These are phyloP conservation scores for Zymoseptoria crescenta DNA, from an alignment of 2,329 filamentous ascomycete species.

Conservation along the genomic window DNA sequence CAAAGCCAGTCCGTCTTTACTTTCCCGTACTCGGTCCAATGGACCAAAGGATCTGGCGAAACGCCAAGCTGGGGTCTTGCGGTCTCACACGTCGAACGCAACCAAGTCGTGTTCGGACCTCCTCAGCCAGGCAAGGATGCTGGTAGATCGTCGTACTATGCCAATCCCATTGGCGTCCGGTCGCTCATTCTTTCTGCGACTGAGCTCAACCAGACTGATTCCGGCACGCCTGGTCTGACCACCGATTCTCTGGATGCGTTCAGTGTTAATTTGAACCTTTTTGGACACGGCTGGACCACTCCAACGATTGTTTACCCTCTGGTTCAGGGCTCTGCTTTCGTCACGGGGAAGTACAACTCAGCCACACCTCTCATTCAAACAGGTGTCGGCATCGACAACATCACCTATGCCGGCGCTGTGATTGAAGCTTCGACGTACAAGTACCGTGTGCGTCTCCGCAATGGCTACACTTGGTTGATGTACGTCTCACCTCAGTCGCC, in stretches of 20 bases:
- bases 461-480: slow-evolving; percentile 66
- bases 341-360: slow-evolving; percentile 65
- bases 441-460: slow-evolving; percentile 64
- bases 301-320: slow-evolving; percentile 69
- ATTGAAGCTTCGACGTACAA: slow-evolving; percentile 63
- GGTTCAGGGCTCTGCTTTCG: slow-evolving; percentile 81
- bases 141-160: slow-evolving; percentile 59
- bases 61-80: slow-evolving; percentile 68
- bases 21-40: slow-evolving; percentile 49
- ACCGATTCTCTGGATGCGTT: slow-evolving; percentile 48
- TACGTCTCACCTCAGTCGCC: slow-evolving; percentile 54
- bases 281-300: slow-evolving; percentile 36
- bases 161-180: slow-evolving; percentile 75
- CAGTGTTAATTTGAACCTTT: slow-evolving; percentile 61
- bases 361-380: slow-evolving; percentile 67
- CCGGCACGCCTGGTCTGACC: slow-evolving; percentile 32
- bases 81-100: slow-evolving; percentile 63
- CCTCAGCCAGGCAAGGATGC: slow-evolving; percentile 33
- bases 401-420: slow-evolving; percentile 45
- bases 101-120: slow-evolving; percentile 45
- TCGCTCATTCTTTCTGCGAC: slow-evolving; percentile 70
- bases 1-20: slow-evolving; percentile 65
- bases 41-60: slow-evolving; percentile 43
- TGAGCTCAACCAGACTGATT: slow-evolving; percentile 58
- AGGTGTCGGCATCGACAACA: slow-evolving; percentile 62